Evolutionary conservation across 768 basidiomycete genomes (phyloP).

Genomic region (Candolleomyces efflorescens): DNA sequence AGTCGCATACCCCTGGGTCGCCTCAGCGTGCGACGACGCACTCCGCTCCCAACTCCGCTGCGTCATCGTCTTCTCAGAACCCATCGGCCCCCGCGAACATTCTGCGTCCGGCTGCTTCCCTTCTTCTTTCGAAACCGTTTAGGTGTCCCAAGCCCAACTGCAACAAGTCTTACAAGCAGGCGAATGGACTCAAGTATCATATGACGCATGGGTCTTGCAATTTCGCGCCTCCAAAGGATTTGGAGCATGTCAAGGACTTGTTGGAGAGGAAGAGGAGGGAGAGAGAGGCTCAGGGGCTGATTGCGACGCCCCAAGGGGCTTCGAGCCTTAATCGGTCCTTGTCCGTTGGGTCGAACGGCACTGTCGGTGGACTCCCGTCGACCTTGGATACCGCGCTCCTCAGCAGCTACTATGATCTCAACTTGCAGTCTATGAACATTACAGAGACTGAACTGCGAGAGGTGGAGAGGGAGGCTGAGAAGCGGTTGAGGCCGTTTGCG

Average conservation of each 20-base stretch:
- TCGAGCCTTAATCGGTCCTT: not conserved
- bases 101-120: constrained; percentile 43
- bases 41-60: constrained; percentile 7
- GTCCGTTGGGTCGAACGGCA: not conserved
- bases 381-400: constrained; percentile 9
- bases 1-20: constrained; percentile 11
- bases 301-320: too few species aligned
- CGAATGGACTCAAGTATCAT: constrained; percentile 93
- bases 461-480: constrained; percentile 82
- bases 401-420: constrained; percentile 33
- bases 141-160: constrained; percentile 93
- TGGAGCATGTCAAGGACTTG: constrained; percentile 71
- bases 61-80: not conserved
- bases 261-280: constrained; percentile 54
- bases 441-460: constrained; percentile 63
- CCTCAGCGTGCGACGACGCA: constrained; percentile 12
- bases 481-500: constrained; percentile 76
- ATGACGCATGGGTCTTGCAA: constrained; percentile 92
- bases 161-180: constrained; percentile 95
- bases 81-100: constrained; percentile 8
- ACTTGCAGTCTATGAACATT: constrained; percentile 30
- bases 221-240: constrained; percentile 84
- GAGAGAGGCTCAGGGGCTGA: constrained; percentile 19
- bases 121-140: constrained; percentile 83
- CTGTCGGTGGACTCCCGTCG: constrained; percentile 7